These are phyloP conservation scores for Arbutus unedo DNA, from an alignment of 148 eudicot species.

Conservation along the genomic window DNA sequence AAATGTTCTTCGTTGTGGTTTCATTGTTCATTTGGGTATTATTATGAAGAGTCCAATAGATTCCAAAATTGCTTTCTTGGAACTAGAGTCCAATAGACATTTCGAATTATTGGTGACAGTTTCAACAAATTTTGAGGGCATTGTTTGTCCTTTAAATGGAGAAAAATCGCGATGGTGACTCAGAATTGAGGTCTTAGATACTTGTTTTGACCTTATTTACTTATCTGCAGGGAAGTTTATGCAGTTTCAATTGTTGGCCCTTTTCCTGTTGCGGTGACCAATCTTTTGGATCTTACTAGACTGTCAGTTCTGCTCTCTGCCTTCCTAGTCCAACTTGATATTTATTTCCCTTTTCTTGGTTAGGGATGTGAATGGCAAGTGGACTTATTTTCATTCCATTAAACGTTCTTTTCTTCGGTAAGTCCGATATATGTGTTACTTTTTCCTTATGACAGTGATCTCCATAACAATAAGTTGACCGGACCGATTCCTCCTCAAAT, in stretches of 20 bases:
- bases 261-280: slow-evolving; percentile 95
- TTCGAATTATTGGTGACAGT: too few relatives aligned
- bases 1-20: too few relatives aligned
- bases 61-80: too few relatives aligned
- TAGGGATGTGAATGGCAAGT: neutral
- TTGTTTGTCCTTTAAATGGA: neutral
- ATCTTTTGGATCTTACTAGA: slow-evolving; percentile 88
- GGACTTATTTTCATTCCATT: neutral
- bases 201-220: slow-evolving; percentile 2
- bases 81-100: too few relatives aligned
- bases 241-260: slow-evolving; percentile 98
- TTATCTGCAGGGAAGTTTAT: slow-evolving; percentile 80
- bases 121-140: neutral
- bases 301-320: slow-evolving; percentile 50
- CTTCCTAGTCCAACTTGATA: neutral
- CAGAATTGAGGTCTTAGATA: neutral
- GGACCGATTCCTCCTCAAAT: slow-evolving; percentile 98
- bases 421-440: neutral
- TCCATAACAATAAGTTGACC: slow-evolving; percentile 91
- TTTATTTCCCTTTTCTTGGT: neutral
- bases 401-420: neutral
- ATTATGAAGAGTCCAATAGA: too few relatives aligned
- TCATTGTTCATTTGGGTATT: too few relatives aligned
- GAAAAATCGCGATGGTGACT: neutral
- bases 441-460: slow-evolving; percentile 58